Evolutionary conservation across 2,329 filamentous ascomycete genomes (phyloP).

Genomic region (Penicillium glabrum): DNA sequence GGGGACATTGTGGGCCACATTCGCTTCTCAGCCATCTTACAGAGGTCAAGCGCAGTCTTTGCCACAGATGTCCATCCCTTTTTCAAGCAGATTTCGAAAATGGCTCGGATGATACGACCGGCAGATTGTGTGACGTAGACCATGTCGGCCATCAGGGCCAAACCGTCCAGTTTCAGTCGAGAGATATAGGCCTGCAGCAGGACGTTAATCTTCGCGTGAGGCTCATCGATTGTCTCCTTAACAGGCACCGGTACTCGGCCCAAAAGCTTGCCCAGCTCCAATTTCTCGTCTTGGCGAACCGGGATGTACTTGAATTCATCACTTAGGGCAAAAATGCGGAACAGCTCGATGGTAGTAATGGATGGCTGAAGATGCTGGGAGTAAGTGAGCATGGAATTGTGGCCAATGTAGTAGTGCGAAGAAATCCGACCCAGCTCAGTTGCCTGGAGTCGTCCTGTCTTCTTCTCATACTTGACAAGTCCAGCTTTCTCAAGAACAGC

Average conservation of each 20-base stretch:
- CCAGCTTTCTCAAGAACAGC: slow-evolving; percentile 81
- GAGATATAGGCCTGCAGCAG: slow-evolving; percentile 96
- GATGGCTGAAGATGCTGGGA: slow-evolving; percentile 92
- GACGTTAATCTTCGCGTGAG: slow-evolving; percentile 97
- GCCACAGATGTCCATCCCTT: slow-evolving; percentile 95
- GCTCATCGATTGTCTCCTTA: slow-evolving; percentile 95
- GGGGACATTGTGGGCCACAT: slow-evolving; percentile 99
- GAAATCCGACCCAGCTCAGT: slow-evolving; percentile 95
- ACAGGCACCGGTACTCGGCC: slow-evolving; percentile 90
- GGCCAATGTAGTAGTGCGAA: slow-evolving; percentile 97
- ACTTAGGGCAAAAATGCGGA: slow-evolving; percentile 92
- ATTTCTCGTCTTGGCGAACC: slow-evolving; percentile 94
- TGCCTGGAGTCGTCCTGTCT: slow-evolving; percentile 80
- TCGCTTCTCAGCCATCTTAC: slow-evolving; percentile 98
- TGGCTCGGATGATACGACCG: slow-evolving; percentile 88
- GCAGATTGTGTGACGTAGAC: slow-evolving; percentile 98
- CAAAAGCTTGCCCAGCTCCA: slow-evolving; percentile 89
- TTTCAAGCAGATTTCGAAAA: slow-evolving; percentile 96
- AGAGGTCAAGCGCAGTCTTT: slow-evolving; percentile 87
- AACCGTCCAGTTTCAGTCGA: slow-evolving; percentile 84
- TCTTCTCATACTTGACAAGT: slow-evolving; percentile 93
- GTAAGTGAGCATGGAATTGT: slow-evolving; percentile 95
- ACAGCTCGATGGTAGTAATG: slow-evolving; percentile 91
- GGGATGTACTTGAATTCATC: slow-evolving; percentile 99
- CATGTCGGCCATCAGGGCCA: slow-evolving; percentile 96